Base-by-base conservation (phyloP, 202 grass and related monocot genomes). In the Panicum hallii region DNA sequence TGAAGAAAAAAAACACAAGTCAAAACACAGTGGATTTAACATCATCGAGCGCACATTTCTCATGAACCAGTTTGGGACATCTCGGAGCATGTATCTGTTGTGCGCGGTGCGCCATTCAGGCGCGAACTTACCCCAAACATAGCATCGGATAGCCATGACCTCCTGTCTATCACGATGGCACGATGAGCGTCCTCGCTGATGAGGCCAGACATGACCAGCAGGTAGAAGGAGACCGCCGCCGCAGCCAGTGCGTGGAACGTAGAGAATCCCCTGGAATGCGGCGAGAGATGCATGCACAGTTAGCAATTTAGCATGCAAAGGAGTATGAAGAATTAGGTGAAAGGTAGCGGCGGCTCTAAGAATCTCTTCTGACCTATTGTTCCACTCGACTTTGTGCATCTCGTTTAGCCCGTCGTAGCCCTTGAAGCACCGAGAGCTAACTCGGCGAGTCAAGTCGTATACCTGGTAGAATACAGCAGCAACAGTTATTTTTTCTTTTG, bases 241-340 rank as follows among this genome's bases (percentile, higher is more conserved):
- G 73, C 92, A 75, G 90, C 63, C 64, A 92, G 47, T 11, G 94
- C 89, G 82, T 97, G 94, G 83, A 97, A 84, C 73, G 94, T 97
- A 2, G 94, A 97, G 79, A 97, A 86, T 11, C 88, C 84, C 84
- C 94, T 97, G 46, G 11, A 53, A 63, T 2, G 50, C 13, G 17
- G 41, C 12, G 0, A 64, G 2, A 3, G 12, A 63, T 23, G 44
- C 4, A 23, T 26, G 26, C 26, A 26, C 26, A 26, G 26, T 26
- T 26, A 26, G 26, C 26, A 26, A 26, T 26, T 26, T 42, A 36
- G 15, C 36, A 47, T 5, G 57, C 57, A n/a, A n/a, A 49, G 14
- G n/a, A 58, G 11, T 23, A 40, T 36, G 26, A 26, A 26, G 26
- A 26, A 26, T 38, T 38, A 15, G 15, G 3, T 12, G 12, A 58